phyloP scores from a whole-genome alignment of 768 basidiomycete species.

The Tricholoma sp. region DNA sequence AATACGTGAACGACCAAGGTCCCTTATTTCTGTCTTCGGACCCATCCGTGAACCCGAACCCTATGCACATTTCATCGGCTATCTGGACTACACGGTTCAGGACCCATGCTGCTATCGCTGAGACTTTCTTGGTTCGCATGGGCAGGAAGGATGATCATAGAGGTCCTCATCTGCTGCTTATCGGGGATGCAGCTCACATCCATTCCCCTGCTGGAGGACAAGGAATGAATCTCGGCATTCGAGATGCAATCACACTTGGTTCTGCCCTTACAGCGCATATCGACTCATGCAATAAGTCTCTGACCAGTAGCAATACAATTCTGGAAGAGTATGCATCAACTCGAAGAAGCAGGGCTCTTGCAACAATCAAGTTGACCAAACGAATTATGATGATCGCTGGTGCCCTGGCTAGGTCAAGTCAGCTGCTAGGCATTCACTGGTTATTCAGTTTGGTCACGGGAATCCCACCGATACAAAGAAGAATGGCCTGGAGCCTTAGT shows the following conservation, averaged over 20 bases:
- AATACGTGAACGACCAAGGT: constrained; percentile 35
- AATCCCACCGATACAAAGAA: constrained; percentile 10
- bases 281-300: constrained; percentile 8
- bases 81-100: constrained; percentile 46
- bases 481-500: constrained; percentile 16
- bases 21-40: constrained; percentile 29
- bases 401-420: constrained; percentile 3
- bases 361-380: constrained; percentile 38
- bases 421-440: constrained; percentile 13
- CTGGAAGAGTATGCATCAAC: constrained; percentile 29
- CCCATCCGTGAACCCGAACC: constrained; percentile 26
- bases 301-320: constrained; percentile 21
- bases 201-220: constrained; percentile 53
- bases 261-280: constrained; percentile 34
- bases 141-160: not conserved
- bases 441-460: constrained; percentile 10
- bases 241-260: constrained; percentile 45
- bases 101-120: constrained; percentile 39
- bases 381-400: constrained; percentile 15
- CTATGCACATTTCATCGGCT: constrained; percentile 28
- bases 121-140: constrained; percentile 28
- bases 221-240: constrained; percentile 57
- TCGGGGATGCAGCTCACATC: constrained; percentile 40
- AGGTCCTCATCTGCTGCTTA: constrained; percentile 12
- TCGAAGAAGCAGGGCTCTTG: constrained; percentile 35